Percentiles rank a stretch among this genome's conserved stretches.
Conservation (phyloP, 2,329 filamentous ascomycete genomes). For the Diplodia scrobiculata region DNA sequence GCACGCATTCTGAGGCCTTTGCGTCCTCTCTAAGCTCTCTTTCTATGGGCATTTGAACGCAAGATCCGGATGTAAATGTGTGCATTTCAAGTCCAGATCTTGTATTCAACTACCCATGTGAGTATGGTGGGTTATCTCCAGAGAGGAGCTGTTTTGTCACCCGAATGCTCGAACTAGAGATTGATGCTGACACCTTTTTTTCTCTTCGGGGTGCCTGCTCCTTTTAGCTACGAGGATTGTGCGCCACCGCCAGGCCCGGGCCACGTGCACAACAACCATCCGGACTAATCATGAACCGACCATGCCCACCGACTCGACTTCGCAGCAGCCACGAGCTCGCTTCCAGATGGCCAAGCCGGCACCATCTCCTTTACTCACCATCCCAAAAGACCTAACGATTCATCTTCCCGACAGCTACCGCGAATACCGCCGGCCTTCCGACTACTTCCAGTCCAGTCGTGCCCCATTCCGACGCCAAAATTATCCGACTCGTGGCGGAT, state of each 20-base stretch:
- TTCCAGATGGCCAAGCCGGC: background rate
- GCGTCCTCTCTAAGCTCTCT: no score
- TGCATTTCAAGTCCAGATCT: no score
- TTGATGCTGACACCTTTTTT: no score
- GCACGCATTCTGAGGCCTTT: no score
- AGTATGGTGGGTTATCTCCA: no score
- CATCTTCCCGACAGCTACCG: background rate
- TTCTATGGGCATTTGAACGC: no score
- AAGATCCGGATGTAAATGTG: no score
- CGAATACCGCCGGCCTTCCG: background rate
- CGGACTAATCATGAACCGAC: constrained; percentile 12
- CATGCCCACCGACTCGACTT: constrained; percentile 11
- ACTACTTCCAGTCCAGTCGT: background rate
- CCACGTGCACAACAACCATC: no score
- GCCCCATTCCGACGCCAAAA: background rate
- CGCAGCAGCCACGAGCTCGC: background rate
- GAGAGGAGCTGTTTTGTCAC: no score
- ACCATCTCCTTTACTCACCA: background rate
- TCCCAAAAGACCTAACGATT: background rate
- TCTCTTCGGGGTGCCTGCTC: background rate
- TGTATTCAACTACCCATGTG: no score
- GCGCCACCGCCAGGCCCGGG: no score
- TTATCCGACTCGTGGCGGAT: background rate
- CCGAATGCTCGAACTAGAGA: no score
- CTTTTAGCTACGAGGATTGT: background rate